Percentiles rank a stretch among this genome's conserved stretches.
Evolutionary conservation across 2,329 filamentous ascomycete species (phyloP).

Genomic region (Colletotrichum tamarilloi): DNA sequence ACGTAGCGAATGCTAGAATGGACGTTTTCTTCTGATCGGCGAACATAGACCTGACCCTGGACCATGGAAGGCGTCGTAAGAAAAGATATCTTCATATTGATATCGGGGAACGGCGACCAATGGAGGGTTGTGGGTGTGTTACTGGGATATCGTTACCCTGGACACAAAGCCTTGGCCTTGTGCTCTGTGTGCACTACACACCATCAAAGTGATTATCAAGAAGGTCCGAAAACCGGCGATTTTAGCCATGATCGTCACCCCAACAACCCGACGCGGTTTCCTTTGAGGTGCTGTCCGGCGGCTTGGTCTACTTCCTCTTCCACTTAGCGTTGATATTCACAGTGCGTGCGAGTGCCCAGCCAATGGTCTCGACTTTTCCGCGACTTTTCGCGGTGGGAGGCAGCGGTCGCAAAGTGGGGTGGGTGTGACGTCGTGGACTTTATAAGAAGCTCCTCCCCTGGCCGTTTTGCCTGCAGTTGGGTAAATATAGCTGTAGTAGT

Average conservation of each 20-base stretch:
- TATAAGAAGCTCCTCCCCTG: constrained; percentile 2
- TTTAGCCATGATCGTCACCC: background rate
- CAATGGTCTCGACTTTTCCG: background rate
- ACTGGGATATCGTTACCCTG: background rate
- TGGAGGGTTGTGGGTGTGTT: background rate
- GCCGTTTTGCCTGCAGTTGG: constrained; percentile 4
- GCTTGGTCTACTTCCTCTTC: constrained; percentile 2
- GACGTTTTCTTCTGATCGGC: background rate
- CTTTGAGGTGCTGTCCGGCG: background rate
- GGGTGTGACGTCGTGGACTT: constrained; percentile 17
- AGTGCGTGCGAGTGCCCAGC: background rate
- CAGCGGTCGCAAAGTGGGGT: constrained; percentile 12
- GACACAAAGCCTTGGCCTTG: background rate
- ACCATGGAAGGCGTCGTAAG: background rate
- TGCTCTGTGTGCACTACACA: background rate
- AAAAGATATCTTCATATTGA: background rate
- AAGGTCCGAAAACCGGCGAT: background rate
- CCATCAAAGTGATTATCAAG: background rate
- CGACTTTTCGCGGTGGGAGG: background rate
- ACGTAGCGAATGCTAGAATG: background rate
- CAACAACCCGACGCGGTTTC: background rate
- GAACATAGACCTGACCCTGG: background rate
- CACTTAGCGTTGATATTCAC: constrained; percentile 5
- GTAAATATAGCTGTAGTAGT: constrained; percentile 6
- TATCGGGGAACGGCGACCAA: background rate